A percentile compares a stretch with the other conserved stretches of the same genome.
These are phyloP conservation scores for Oryza rufipogon DNA, from an alignment of 176 grass and related monocot species.

Conservation along the genomic window DNA sequence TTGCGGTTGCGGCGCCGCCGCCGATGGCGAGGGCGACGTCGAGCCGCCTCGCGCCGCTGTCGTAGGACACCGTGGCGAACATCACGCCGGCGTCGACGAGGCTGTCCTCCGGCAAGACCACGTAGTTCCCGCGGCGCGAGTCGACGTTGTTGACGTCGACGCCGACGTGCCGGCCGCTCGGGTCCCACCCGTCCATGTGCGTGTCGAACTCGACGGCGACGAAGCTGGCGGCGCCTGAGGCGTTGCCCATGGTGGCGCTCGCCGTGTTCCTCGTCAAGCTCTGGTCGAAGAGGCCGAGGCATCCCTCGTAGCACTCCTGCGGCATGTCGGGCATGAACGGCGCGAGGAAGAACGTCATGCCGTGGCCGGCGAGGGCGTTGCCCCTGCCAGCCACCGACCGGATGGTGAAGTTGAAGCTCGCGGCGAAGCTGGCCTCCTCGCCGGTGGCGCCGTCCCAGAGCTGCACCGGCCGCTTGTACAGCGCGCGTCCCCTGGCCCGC, in stretches of 20 bases:
- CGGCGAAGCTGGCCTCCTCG: slow-evolving; percentile 47
- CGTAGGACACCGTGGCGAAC: slow-evolving; percentile 36
- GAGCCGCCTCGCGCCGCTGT: slow-evolving; percentile 36
- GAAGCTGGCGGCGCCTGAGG: slow-evolving; percentile 15
- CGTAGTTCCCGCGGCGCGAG: slow-evolving; percentile 25
- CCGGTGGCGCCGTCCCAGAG: slow-evolving; percentile 45
- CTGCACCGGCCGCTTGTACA: slow-evolving; percentile 30
- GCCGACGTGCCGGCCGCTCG: slow-evolving; percentile 48
- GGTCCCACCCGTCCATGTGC: slow-evolving; percentile 37
- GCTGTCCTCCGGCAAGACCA: slow-evolving; percentile 19
- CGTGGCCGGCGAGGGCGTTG: slow-evolving; percentile 9
- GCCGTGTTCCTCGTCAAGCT: not conserved
- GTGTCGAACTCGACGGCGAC: slow-evolving; percentile 67
- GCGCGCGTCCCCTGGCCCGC: slow-evolving; percentile 24
- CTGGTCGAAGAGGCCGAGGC: slow-evolving; percentile 46
- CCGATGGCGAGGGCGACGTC: not conserved
- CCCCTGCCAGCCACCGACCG: not conserved
- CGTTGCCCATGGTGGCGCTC: not conserved
- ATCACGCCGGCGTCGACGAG: slow-evolving; percentile 37
- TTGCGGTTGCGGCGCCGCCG: too few species aligned
- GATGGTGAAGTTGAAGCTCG: slow-evolving; percentile 48
- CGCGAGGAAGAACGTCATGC: slow-evolving; percentile 64
- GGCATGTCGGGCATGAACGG: slow-evolving; percentile 34
- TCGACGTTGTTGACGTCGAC: slow-evolving; percentile 48
- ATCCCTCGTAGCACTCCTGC: slow-evolving; percentile 40